These are phyloP conservation scores for Mallotus repandus DNA, from an alignment of 441 rosid species.

Conservation along the genomic window DNA sequence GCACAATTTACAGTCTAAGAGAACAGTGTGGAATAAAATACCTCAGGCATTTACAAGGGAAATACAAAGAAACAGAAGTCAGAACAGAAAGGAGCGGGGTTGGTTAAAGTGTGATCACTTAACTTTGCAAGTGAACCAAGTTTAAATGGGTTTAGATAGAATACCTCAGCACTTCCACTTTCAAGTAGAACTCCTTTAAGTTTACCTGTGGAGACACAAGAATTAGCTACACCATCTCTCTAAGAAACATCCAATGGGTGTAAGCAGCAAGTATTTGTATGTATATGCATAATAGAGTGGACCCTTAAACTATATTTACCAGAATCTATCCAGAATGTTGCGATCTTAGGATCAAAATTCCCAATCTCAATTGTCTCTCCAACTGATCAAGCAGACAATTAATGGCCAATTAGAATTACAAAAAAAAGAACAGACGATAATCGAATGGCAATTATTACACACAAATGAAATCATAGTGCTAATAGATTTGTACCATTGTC, in stretches of 20 bases:
- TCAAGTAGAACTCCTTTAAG: constrained; percentile 90
- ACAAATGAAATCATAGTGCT: background rate
- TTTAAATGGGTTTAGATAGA: constrained; percentile 1
- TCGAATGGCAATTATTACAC: background rate
- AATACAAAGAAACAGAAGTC: background rate
- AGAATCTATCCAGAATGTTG: constrained; percentile 89
- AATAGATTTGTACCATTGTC: constrained; percentile 62
- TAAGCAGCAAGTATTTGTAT: background rate
- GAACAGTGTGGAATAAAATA: background rate
- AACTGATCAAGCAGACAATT: constrained; percentile 43
- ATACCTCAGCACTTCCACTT: constrained; percentile 93
- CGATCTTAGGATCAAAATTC: constrained; percentile 84
- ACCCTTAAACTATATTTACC: constrained; percentile 40
- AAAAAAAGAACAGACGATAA: background rate
- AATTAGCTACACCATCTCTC: constrained; percentile 8
- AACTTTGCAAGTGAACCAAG: background rate
- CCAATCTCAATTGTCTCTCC: constrained; percentile 86
- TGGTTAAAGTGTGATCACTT: no score
- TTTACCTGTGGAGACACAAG: constrained; percentile 49
- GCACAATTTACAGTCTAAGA: background rate
- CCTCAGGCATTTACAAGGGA: background rate
- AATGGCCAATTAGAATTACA: constrained; percentile 15
- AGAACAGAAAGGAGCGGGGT: background rate
- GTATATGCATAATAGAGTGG: constrained; percentile 8
- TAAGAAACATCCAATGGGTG: background rate